Evolutionary conservation across 192 early-diverging fungal species (phyloP), one percentile per base, ranked within the genome.

Genomic region (Pilaira anomala): DNA sequence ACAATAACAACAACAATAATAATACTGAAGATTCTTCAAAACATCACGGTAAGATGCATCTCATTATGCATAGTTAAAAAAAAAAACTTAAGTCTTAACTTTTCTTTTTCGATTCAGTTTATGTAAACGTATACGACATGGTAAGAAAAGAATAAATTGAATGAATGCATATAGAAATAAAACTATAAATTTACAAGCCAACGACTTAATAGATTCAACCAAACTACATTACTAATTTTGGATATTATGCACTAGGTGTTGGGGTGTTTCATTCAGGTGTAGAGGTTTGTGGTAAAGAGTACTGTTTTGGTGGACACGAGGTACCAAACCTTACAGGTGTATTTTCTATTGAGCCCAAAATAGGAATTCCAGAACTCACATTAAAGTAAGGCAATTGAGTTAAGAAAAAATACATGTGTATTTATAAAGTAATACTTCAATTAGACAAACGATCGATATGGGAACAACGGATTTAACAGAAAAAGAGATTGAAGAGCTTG

Each of bases 221-320:
- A 8, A 66, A 64, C 44, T 55, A 51, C 13, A 22, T 72, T 9
- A 72, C 70, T 5, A 41, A 48, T 22, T 16, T 65, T 22, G 64
- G 70, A 0, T 65, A 66, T 44, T 53, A 63, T 52, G 48, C 39
- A 8, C 24, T 72, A 7, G 70, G 70, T 5, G 52, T 72, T 28
- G 70, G 70, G 7, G 66, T 75, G 14, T 75, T 62, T 45, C 73
- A 75, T 58, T 75, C 73, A 42, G 73, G 73, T 4, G 58, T 75
- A 13, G 68, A 75, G 42, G 59, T 75, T 0, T 33, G 58, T 48
- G 73, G 68, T 14, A 33, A 49, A 28, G 73, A 75, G 22, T 75
- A 66, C 40, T 75, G 73, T 45, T 75, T 70, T 66, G 73, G 73
- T 24, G 73, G 73, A 12, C 73, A 75, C n/a, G 64, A 69, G 13